Evolutionary conservation across 1,284 basidiomycete genomes (phyloP).

Genomic region (Moesziomyces parantarcticus): DNA sequence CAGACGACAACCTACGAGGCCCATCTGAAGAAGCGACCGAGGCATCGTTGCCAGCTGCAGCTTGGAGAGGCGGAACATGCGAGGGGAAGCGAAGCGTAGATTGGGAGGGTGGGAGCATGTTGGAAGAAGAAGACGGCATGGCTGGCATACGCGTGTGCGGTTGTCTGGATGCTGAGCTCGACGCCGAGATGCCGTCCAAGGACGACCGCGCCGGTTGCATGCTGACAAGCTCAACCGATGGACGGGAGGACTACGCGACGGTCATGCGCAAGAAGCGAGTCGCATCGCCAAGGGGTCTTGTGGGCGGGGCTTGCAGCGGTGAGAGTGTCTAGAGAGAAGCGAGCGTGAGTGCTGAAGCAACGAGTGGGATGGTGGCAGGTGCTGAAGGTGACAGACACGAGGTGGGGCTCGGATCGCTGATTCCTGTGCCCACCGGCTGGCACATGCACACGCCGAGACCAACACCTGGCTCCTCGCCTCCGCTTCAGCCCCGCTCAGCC

Average conservation of each 20-base stretch:
- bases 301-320: too few relatives aligned
- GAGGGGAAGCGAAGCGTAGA: slow-evolving; percentile 36
- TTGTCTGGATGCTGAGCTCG: slow-evolving; percentile 12
- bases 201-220: too few relatives aligned
- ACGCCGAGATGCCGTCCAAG: slow-evolving; percentile 6
- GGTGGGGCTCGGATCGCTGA: slow-evolving; percentile 18
- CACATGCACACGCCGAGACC: slow-evolving; percentile 6
- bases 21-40: slow-evolving; percentile 13
- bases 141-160: slow-evolving; percentile 5
- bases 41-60: neutral
- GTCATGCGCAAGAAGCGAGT: too few relatives aligned
- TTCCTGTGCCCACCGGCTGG: neutral
- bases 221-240: too few relatives aligned
- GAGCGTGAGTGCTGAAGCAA: neutral
- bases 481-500: slow-evolving; percentile 5
- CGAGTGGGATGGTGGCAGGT: neutral
- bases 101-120: slow-evolving; percentile 36
- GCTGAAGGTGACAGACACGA: neutral
- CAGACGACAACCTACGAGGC: slow-evolving; percentile 25
- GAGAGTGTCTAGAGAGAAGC: neutral
- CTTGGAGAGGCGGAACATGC: slow-evolving; percentile 10
- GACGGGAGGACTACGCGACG: too few relatives aligned
- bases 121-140: slow-evolving; percentile 5
- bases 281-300: neutral
- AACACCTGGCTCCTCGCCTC: slow-evolving; percentile 13